Evolutionary conservation across 2,329 filamentous ascomycete genomes (phyloP).

Genomic region (Exutisphaerella laricina): DNA sequence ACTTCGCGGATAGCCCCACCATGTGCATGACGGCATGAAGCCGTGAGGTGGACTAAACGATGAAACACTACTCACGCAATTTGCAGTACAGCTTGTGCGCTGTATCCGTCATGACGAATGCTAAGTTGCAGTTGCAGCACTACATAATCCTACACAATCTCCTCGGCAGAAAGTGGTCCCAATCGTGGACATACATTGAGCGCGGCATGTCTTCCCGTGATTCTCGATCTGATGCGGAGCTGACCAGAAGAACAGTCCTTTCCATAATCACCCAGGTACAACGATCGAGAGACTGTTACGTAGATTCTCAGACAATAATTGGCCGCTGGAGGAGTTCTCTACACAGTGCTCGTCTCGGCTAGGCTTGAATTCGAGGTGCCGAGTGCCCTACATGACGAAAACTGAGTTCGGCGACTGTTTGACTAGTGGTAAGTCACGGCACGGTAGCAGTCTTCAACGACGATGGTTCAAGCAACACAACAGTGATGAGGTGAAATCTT

Average conservation of each 20-base stretch:
- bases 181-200: neutral
- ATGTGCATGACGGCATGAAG: neutral
- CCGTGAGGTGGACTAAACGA: neutral
- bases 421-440: neutral
- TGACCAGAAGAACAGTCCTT: neutral
- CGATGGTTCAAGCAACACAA: no score
- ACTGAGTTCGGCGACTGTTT: neutral
- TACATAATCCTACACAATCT: neutral
- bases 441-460: neutral
- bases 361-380: conserved; percentile 2
- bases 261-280: neutral
- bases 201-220: neutral
- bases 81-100: neutral
- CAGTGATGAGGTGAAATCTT: conserved; percentile 1
- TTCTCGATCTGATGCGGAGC: neutral
- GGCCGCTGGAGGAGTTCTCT: neutral
- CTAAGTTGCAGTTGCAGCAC: neutral
- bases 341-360: conserved; percentile 16
- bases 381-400: neutral
- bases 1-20: neutral
- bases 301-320: no score
- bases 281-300: neutral
- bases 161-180: neutral
- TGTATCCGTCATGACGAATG: no score
- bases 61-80: neutral